Evolutionary conservation across 352 stramenopile genomes (phyloP).

Genomic region (Phytophthora constricta): DNA sequence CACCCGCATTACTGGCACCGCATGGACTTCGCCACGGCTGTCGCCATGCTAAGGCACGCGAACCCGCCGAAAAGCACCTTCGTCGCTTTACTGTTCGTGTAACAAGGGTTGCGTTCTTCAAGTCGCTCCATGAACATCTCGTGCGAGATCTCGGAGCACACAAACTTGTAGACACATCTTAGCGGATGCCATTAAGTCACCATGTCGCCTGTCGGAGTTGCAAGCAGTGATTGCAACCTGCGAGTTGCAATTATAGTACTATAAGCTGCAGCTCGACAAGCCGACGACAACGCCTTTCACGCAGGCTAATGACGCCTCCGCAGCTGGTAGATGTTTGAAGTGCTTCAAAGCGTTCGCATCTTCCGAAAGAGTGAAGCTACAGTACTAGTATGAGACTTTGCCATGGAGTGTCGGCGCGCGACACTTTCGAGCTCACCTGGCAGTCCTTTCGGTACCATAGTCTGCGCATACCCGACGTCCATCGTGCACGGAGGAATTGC

Average conservation of each 20-base stretch:
- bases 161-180: background rate
- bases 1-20: too few species aligned
- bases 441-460: background rate
- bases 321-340: constrained; percentile 32
- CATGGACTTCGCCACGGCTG: too few species aligned
- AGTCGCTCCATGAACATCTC: too few species aligned
- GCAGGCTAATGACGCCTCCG: constrained; percentile 6
- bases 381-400: constrained; percentile 11
- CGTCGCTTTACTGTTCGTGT: too few species aligned
- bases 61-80: background rate
- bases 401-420: constrained; percentile 22
- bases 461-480: too few species aligned
- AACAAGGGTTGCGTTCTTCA: too few species aligned
- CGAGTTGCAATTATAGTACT: constrained; percentile 1
- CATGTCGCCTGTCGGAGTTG: background rate
- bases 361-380: too few species aligned
- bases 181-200: constrained; percentile 1
- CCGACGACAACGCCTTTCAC: constrained; percentile 14
- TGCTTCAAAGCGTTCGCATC: constrained; percentile 1
- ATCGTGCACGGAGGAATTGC: too few species aligned
- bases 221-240: background rate
- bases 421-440: background rate
- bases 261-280: constrained; percentile 27
- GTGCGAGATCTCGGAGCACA: background rate
- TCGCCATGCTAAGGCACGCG: background rate